A percentile compares a stretch with the other conserved stretches of the same genome.
These are phyloP conservation scores for Apium graveolens DNA, from an alignment of 129 eudicot species.

Conservation along the genomic window DNA sequence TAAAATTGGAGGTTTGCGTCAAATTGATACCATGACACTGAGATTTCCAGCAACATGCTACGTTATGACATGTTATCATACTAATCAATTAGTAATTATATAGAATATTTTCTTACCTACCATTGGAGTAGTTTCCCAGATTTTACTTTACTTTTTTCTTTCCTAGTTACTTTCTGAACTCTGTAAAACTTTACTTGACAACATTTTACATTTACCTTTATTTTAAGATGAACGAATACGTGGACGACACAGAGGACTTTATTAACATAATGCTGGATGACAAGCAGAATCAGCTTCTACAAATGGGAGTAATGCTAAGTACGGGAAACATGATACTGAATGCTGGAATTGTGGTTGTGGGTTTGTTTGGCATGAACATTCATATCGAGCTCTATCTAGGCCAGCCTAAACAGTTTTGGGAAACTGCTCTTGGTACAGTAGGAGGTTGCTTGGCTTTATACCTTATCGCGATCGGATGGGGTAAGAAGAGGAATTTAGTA, in stretches of 20 bases:
- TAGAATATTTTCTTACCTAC: background rate
- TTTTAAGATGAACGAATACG: constrained; percentile 50
- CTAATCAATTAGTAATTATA: background rate
- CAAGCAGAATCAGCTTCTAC: constrained; percentile 66
- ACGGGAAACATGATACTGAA: constrained; percentile 46
- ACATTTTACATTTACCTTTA: background rate
- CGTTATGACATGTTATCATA: background rate
- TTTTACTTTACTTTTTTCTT: background rate
- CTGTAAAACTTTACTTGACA: background rate
- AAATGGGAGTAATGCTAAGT: constrained; percentile 62
- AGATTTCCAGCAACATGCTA: background rate
- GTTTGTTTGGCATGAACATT: constrained; percentile 61
- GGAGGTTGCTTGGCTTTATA: constrained; percentile 19
- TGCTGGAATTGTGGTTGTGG: constrained; percentile 50
- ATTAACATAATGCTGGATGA: constrained; percentile 70
- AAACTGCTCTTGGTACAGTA: constrained; percentile 8
- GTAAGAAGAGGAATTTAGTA: constrained; percentile 13
- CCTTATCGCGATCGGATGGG: constrained; percentile 22
- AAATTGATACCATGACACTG: background rate
- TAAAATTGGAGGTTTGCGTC: background rate
- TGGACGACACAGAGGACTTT: constrained; percentile 62
- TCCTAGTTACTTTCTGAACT: background rate
- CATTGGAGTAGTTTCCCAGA: background rate
- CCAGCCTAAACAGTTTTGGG: constrained; percentile 19
- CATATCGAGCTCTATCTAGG: constrained; percentile 16